Base-by-base conservation (phyloP, 352 stramenopile species). In the Phytopythium helicoides region DNA sequence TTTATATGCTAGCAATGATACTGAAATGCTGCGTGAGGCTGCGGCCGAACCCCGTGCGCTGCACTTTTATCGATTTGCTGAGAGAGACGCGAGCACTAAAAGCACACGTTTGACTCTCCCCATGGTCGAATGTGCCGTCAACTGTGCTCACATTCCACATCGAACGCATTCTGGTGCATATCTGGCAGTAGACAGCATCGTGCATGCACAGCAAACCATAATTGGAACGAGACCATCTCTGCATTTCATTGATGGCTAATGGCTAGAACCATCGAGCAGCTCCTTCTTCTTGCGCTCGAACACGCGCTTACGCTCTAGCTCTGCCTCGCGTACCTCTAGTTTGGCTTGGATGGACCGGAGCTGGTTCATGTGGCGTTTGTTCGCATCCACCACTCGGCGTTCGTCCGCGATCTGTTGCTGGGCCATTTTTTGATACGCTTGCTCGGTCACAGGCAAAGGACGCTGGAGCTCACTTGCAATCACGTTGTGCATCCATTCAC, bases 81-180 rank as follows among this genome's bases (percentile, higher is more conserved):
- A 89, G 79, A 89, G 39, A 35, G 66, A 89, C 72, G 79, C 79
- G 79, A 89, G 64, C 75, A 86, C 76, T 89, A 76, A 89, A 89
- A 89, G 79, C 79, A 89, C 79, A 89, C 79, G 79, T 87, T 89
- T 82, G 60, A 71, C 84, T 73, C 52, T 28, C 41, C 70, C 64
- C 41, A 62, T 89, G 76, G 79, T 81, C 65, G 61, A 89, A 87
- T 87, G 79, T 89, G 79, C 79, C 79, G 79, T 89, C 79, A 89
- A 89, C 64, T 82, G 79, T 87, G 71, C 51, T 89, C 79, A 89
- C 74, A 89, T 54, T 31, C 58, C 35, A 33, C 28, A 33, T 10
- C 28, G 5, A 33, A 33, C 28, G 5, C 5, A 33, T 33, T 10
- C 9, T 33, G 28, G 9, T 33, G 28, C 9, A 33, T 5, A 5